Evolutionary conservation across 1,284 basidiomycete species (phyloP), one percentile per base, ranked within the genome.

Genomic region (Apiotrichum domesticum): DNA sequence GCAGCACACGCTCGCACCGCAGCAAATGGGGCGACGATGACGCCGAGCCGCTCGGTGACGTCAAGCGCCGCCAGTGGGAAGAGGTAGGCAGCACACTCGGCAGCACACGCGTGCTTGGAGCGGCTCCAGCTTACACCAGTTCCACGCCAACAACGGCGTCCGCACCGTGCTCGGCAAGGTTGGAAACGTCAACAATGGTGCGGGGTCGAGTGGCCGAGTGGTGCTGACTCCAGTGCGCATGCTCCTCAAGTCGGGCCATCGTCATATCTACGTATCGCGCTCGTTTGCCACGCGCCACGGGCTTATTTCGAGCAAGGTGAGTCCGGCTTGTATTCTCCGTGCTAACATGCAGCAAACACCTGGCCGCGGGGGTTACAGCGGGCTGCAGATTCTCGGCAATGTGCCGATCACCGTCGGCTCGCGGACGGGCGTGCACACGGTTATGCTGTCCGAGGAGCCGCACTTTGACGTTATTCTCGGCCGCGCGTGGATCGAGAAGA

Each of bases 391-490:
- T 65, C 84, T 93, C 42, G 90, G 90, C 10, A 82, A 81, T 54
- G 88, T 90, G 83, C 86, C 90, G 0, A 73, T 72, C 68, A 81
- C 74, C 55, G 79, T 83, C 50, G 81, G 81, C 14, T 67, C 66
- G 51, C 77, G 78, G 68, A 79, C 80, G 2, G 77, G 78, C 3
- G 67, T 74, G 6, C 80, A 81, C 65, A 75, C 77, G 5, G 81
- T 80, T 43, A 79, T 81, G 75, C 74, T 98, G 37, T 88, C 88
- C 8, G 95, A 98, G 73, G 94, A 97, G 75, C 86, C 87, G 29
- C 94, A 97, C 74, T 98, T 98, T 77, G 94, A 97, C 66, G 90
- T 97, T 50, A 89, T 98, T 21, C 82, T 98, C 2, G 95, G 95
- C 3, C 83, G 95, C 44, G 87, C 88, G 35, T 98, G 98, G 79